Evolutionary conservation across 2,329 filamentous ascomycete species (phyloP).

Genomic region (Colletotrichum gigasporum): DNA sequence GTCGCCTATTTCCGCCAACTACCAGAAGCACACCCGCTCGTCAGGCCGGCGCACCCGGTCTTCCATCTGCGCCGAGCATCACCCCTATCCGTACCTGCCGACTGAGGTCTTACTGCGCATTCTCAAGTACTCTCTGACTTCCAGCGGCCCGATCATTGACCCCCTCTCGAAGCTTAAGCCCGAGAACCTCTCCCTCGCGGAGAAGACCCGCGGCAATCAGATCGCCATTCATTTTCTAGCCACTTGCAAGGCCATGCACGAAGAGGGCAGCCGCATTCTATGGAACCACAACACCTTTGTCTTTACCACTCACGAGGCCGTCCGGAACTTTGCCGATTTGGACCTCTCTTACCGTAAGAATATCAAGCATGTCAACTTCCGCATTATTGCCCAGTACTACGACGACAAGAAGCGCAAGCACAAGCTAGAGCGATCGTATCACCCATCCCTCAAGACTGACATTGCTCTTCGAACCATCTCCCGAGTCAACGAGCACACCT

Average conservation of each 20-base stretch:
- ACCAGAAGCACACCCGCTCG: constrained; percentile 31
- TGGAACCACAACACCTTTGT: constrained; percentile 63
- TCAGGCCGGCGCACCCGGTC: constrained; percentile 40
- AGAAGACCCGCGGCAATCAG: constrained; percentile 55
- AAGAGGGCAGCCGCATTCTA: constrained; percentile 59
- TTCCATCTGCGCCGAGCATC: constrained; percentile 23
- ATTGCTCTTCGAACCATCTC: constrained; percentile 52
- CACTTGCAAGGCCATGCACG: constrained; percentile 58
- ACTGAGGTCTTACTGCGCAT: constrained; percentile 63
- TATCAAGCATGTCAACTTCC: constrained; percentile 58
- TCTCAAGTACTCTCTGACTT: constrained; percentile 60
- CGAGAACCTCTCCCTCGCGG: constrained; percentile 54
- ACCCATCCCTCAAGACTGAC: constrained; percentile 52
- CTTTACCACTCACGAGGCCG: constrained; percentile 61
- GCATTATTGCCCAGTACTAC: constrained; percentile 65
- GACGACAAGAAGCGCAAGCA: constrained; percentile 55
- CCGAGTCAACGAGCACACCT: constrained; percentile 54
- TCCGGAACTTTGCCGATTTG: constrained; percentile 60
- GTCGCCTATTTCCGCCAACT: constrained; percentile 49
- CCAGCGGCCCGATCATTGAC: constrained; percentile 60
- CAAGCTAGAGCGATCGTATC: constrained; percentile 52
- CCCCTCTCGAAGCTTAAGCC: constrained; percentile 56
- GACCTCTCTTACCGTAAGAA: constrained; percentile 50
- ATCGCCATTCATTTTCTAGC: constrained; percentile 63
- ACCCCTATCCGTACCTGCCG: constrained; percentile 54